These are phyloP conservation scores for Pyrenochaeta sp. DNA, from an alignment of 2,329 filamentous ascomycete genomes.

Conservation along the genomic window DNA sequence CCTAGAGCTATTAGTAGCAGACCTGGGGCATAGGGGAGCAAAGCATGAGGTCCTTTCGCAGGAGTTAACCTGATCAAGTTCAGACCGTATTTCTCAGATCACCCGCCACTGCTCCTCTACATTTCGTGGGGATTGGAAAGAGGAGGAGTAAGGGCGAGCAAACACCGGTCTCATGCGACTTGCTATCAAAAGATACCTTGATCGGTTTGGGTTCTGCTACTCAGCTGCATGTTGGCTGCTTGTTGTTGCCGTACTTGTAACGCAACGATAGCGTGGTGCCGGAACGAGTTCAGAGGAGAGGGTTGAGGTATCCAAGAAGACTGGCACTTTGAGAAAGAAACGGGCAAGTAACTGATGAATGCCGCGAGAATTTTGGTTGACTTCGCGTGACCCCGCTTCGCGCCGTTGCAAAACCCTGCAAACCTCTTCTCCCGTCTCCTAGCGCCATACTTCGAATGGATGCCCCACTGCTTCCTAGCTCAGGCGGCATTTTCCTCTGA, in stretches of 20 bases:
- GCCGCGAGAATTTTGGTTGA: not conserved
- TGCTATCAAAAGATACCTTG: constrained; percentile 47
- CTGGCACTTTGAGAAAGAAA: not conserved
- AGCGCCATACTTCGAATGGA: not conserved
- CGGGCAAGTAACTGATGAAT: not conserved
- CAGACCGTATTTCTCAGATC: constrained; percentile 64
- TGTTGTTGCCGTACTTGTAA: constrained; percentile 37
- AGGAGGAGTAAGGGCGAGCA: constrained; percentile 14
- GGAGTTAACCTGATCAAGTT: constrained; percentile 64
- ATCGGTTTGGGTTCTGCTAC: constrained; percentile 45
- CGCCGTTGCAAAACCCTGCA: not conserved
- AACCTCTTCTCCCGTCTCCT: not conserved
- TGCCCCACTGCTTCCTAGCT: too few relatives aligned
- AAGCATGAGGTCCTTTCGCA: constrained; percentile 64
- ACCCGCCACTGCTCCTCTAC: constrained; percentile 10
- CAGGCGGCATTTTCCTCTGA: too few relatives aligned
- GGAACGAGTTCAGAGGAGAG: not conserved
- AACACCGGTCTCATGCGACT: constrained; percentile 52
- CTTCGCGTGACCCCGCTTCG: constrained; percentile 5
- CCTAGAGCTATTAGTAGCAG: constrained; percentile 49
- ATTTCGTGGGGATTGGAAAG: not conserved
- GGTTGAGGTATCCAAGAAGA: not conserved
- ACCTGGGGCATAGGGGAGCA: constrained; percentile 34
- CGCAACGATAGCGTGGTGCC: not conserved
- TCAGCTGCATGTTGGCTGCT: constrained; percentile 39